Evolutionary conservation across 1,284 basidiomycete species (phyloP), one percentile per base, ranked within the genome.

Genomic region (Sanguinoderma infundibulare): DNA sequence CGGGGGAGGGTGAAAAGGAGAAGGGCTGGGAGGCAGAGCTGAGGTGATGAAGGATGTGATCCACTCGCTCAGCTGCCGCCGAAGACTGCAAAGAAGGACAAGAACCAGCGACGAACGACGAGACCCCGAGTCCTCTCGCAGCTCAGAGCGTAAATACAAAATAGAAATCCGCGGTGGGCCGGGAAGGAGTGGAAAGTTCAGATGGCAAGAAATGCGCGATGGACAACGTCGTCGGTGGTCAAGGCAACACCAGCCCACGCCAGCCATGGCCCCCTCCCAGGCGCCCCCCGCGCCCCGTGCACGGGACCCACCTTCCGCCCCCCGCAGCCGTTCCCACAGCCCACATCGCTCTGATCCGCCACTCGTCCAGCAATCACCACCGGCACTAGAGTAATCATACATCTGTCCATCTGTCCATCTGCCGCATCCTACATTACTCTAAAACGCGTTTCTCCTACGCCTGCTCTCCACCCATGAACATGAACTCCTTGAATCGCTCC

Each of bases 401-500:
- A 51, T 57, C n/a, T n/a, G n/a, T n/a, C 49, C 46, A 38, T 36
- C 49, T 24, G 28, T 47, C 54, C 52, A 49, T 50, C 57, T 39
- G 26, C 35, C 34, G 20, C 50, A 32, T 35, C 36, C 28, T 15
- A 47, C 57, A 36, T 34, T 12, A 57, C 38, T 55, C n/a, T 57
- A 60, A 36, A 44, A 35, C 14, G 30, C 50, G 50, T 53, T 53
- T 52, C 53, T 59, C 38, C 59, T 65, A 71, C 69, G 70, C 73
- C 74, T 76, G 68, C 35, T 73, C 67, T 52, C 77, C 77, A 51
- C 81, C 84, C 73, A 87, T 82, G 74, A 85, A 93, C 90, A 95
- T 93, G 75, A 86, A 87, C 73, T 79, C 73, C 68, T 80, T 79
- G 75, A 91, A 95, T 70, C 76, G 74, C 73, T 78, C 79, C 78